Conservation (phyloP, 1,139 yeast species). For the Ogataea hybrid region DNA sequence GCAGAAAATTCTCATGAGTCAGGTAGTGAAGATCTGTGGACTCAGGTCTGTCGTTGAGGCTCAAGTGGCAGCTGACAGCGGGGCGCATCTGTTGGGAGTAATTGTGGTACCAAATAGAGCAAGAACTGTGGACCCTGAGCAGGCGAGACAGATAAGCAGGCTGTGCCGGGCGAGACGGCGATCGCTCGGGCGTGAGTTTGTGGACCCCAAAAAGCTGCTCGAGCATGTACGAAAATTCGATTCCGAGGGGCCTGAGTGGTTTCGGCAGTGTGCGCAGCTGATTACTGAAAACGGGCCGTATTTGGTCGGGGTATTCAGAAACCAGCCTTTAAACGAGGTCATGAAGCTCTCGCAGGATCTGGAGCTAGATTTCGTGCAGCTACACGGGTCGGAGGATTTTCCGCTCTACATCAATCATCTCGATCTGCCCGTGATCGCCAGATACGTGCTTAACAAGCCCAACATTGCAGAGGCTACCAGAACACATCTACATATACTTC, state of each 20-base stretch:
- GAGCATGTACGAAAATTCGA: slow-evolving; percentile 9
- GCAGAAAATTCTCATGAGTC: slow-evolving; percentile 4
- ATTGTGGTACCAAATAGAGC: slow-evolving; percentile 81
- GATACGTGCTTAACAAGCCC: slow-evolving; percentile 65
- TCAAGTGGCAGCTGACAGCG: slow-evolving; percentile 56
- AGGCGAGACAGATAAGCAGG: slow-evolving; percentile 54
- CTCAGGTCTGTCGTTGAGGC: slow-evolving; percentile 70
- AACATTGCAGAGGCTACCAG: slow-evolving; percentile 31
- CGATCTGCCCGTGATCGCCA: slow-evolving; percentile 60
- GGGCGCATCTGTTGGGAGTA: slow-evolving; percentile 79
- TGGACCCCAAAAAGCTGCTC: slow-evolving; percentile 23
- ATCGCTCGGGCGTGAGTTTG: slow-evolving; percentile 20
- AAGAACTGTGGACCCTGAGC: slow-evolving; percentile 59
- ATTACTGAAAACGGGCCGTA: slow-evolving; percentile 58
- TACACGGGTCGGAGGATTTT: slow-evolving; percentile 83
- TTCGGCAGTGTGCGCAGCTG: slow-evolving; percentile 33
- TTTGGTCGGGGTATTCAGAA: slow-evolving; percentile 87
- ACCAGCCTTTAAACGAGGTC: slow-evolving; percentile 70
- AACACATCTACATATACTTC: slow-evolving; percentile 42
- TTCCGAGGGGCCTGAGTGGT: slow-evolving; percentile 36
- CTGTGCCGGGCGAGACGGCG: slow-evolving; percentile 28
- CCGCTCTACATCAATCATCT: slow-evolving; percentile 41
- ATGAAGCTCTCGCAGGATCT: slow-evolving; percentile 44
- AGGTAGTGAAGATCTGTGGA: slow-evolving; percentile 80
- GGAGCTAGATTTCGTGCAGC: slow-evolving; percentile 73